phyloP scores from a whole-genome alignment of 345 rosid species.

The Syzygium jambos region DNA sequence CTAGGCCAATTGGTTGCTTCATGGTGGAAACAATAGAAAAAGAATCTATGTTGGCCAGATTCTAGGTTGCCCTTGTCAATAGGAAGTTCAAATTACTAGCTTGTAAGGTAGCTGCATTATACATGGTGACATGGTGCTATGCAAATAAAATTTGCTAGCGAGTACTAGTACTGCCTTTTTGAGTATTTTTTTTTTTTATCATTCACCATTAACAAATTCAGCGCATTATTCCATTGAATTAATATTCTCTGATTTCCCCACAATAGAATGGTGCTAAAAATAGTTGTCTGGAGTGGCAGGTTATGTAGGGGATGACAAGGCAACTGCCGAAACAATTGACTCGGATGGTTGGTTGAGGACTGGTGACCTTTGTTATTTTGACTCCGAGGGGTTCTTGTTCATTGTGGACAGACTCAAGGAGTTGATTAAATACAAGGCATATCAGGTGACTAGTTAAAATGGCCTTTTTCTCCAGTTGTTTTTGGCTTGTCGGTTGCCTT shows the following conservation, averaged over 20 bases:
- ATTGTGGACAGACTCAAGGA: slow-evolving; percentile 86
- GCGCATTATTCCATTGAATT: background rate
- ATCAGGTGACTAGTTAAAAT: slow-evolving; percentile 43
- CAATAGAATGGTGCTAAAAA: background rate
- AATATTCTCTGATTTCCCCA: background rate
- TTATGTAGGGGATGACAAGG: slow-evolving; percentile 71
- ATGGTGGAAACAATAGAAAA: background rate
- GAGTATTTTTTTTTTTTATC: background rate
- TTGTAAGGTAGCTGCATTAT: background rate
- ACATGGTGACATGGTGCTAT: background rate
- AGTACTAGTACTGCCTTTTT: background rate
- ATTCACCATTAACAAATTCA: background rate
- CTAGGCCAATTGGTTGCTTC: background rate
- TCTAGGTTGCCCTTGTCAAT: background rate
- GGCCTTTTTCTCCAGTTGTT: background rate
- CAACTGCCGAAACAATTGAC: slow-evolving; percentile 71
- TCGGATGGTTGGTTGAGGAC: slow-evolving; percentile 87
- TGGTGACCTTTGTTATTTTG: slow-evolving; percentile 88
- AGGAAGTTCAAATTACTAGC: background rate
- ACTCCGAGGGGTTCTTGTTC: slow-evolving; percentile 55
- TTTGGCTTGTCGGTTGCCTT: background rate
- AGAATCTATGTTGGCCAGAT: background rate
- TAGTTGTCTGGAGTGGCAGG: slow-evolving; percentile 24
- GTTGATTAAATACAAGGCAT: slow-evolving; percentile 83
- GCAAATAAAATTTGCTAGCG: background rate